Percentiles rank a stretch among this genome's conserved stretches.
Evolutionary conservation across 2,329 filamentous ascomycete genomes (phyloP).

Genomic region (Exophiala sp.): DNA sequence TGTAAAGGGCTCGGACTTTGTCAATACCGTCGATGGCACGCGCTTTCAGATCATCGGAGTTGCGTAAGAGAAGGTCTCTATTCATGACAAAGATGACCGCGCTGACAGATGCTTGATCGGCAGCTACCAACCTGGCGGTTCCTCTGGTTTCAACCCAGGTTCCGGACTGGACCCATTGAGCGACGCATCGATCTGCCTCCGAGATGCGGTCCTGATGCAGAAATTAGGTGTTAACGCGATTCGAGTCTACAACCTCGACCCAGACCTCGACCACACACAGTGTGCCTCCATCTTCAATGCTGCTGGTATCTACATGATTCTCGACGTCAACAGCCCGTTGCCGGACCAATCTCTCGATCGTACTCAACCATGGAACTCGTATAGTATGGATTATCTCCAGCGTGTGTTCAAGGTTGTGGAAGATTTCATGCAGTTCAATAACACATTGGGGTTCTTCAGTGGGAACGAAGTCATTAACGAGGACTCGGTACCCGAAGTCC

Average conservation of each 20-base stretch:
- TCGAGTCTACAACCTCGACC: constrained; percentile 62
- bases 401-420: constrained; percentile 63
- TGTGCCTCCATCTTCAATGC: constrained; percentile 64
- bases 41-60: constrained; percentile 62
- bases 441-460: constrained; percentile 64
- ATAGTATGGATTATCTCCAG: constrained; percentile 53
- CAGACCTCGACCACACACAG: constrained; percentile 57
- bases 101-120: constrained; percentile 15
- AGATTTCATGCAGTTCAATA: constrained; percentile 64
- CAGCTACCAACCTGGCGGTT: constrained; percentile 62
- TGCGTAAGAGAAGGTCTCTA: constrained; percentile 44
- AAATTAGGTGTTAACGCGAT: constrained; percentile 62
- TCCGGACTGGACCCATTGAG: constrained; percentile 54
- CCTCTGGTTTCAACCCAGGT: constrained; percentile 53
- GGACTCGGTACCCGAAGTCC: constrained; percentile 51
- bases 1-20: constrained; percentile 59
- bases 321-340: constrained; percentile 63
- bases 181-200: constrained; percentile 55
- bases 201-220: constrained; percentile 64
- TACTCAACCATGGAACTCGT: constrained; percentile 52
- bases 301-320: constrained; percentile 63
- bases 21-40: constrained; percentile 56
- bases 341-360: constrained; percentile 56
- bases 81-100: not conserved
- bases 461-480: constrained; percentile 69